Evolutionary conservation across 495 filamentous ascomycete genomes (phyloP).

Genomic region (Aspergillus sclerotiicarbonarius): DNA sequence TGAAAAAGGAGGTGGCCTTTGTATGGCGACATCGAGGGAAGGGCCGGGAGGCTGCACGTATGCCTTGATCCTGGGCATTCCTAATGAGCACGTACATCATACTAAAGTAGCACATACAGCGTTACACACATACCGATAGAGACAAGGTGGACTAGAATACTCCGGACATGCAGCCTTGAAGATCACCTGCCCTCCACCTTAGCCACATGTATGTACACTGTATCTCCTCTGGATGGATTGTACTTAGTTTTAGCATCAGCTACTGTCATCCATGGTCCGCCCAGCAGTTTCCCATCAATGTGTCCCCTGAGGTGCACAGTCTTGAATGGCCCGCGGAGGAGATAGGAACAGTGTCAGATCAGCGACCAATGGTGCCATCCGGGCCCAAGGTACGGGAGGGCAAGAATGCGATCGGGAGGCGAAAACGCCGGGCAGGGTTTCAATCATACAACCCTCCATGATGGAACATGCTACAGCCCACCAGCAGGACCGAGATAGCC

Average conservation of each 20-base stretch:
- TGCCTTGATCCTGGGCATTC: slow-evolving; percentile 17
- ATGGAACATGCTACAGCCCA: not conserved
- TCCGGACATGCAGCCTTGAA: slow-evolving; percentile 20
- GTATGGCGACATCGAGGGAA: slow-evolving; percentile 13
- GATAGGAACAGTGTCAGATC: not conserved
- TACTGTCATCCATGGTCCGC: not conserved
- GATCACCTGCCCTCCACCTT: slow-evolving; percentile 14
- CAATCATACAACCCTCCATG: slow-evolving; percentile 14
- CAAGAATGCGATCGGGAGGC: slow-evolving; percentile 21
- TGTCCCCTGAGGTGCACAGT: not conserved
- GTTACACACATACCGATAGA: slow-evolving; percentile 15
- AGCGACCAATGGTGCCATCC: slow-evolving; percentile 7
- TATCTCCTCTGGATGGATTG: not conserved
- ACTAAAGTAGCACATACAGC: slow-evolving; percentile 16
- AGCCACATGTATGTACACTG: slow-evolving; percentile 1
- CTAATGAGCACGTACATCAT: slow-evolving; percentile 13
- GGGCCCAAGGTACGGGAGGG: not conserved
- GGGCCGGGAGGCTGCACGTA: slow-evolving; percentile 12
- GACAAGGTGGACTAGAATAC: slow-evolving; percentile 19
- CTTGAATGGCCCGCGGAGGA: not conserved
- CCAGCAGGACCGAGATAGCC: slow-evolving; percentile 2
- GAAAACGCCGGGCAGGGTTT: slow-evolving; percentile 9
- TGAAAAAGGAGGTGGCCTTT: slow-evolving; percentile 11
- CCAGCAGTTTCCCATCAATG: too few species aligned
- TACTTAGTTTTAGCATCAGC: not conserved